These are phyloP conservation scores for Boletus fagicola DNA, from an alignment of 768 basidiomycete species.

Conservation along the genomic window DNA sequence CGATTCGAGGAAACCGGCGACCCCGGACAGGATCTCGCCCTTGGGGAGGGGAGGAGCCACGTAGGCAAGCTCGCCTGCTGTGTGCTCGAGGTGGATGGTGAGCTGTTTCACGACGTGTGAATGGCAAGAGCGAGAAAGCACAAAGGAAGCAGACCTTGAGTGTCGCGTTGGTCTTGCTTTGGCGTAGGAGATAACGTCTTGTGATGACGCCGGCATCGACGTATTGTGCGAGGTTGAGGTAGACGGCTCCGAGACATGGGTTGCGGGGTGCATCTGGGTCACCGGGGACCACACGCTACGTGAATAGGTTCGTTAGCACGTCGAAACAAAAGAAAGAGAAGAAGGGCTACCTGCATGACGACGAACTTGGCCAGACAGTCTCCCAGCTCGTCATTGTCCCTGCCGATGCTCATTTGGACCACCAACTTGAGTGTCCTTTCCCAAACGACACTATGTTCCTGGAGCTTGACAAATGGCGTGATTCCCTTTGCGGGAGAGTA, in stretches of 20 bases:
- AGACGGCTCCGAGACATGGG: constrained; percentile 61
- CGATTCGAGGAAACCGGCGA: constrained; percentile 59
- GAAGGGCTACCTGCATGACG: constrained; percentile 48
- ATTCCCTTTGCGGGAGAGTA: constrained; percentile 52
- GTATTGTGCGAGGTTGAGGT: constrained; percentile 75
- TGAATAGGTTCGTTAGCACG: not conserved
- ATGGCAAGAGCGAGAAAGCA: not conserved
- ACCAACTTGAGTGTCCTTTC: constrained; percentile 53
- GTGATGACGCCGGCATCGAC: constrained; percentile 56
- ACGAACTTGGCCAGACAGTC: constrained; percentile 62
- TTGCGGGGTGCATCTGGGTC: constrained; percentile 57
- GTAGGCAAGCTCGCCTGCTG: constrained; percentile 55
- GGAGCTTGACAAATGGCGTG: constrained; percentile 58
- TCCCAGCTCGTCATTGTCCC: constrained; percentile 47
- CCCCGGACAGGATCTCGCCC: constrained; percentile 69
- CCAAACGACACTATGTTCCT: constrained; percentile 67
- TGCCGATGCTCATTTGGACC: constrained; percentile 60
- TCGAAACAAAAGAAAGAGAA: not conserved
- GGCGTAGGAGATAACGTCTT: constrained; percentile 62
- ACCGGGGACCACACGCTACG: constrained; percentile 54
- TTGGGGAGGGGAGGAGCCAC: constrained; percentile 66
- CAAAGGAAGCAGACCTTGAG: constrained; percentile 50
- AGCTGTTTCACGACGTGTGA: constrained; percentile 40
- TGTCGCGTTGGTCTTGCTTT: constrained; percentile 79
- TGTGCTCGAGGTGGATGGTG: constrained; percentile 53